phyloP scores from a whole-genome alignment of 371 early-diverging fungal genomes.

The Actinomucor elegans region DNA sequence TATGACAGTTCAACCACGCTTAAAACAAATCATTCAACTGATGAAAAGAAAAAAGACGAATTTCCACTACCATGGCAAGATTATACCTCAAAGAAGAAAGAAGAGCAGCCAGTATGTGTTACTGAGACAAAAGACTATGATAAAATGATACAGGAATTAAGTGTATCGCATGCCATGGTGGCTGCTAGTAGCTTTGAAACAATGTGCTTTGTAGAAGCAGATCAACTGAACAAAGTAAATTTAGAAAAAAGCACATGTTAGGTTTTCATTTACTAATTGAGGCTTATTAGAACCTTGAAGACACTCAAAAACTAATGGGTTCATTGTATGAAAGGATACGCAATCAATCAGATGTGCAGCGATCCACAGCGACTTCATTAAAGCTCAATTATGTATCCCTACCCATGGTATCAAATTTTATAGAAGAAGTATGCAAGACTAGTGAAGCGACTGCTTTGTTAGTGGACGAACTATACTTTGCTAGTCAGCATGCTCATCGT shows the following conservation, averaged over 20 bases:
- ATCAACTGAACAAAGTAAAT: conserved; percentile 3
- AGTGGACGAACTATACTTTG: conserved; percentile 22
- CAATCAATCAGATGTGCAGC: conserved; percentile 7
- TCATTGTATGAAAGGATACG: conserved; percentile 11
- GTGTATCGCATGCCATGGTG: conserved; percentile 1
- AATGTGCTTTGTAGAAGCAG: conserved; percentile 5
- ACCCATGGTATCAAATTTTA: background rate
- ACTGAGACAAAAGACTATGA: conserved; percentile 1
- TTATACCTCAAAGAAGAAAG: background rate
- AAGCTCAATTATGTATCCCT: conserved; percentile 3
- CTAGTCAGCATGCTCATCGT: conserved; percentile 1
- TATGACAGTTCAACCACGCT: background rate
- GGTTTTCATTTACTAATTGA: background rate
- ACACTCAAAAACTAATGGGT: background rate
- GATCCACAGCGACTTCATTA: conserved; percentile 7
- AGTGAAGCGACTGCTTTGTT: background rate
- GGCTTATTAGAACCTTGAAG: background rate
- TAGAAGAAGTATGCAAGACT: background rate
- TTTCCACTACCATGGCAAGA: conserved; percentile 10
- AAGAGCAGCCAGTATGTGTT: background rate
- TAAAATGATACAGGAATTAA: conserved; percentile 5
- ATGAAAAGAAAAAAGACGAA: no score
- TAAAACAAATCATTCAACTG: no score
- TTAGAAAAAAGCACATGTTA: background rate
- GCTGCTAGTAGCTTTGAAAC: conserved; percentile 3